Percentiles rank a stretch among this genome's conserved stretches.
Conservation (phyloP, 2,329 filamentous ascomycete species). For the Magnaporthales sp. region DNA sequence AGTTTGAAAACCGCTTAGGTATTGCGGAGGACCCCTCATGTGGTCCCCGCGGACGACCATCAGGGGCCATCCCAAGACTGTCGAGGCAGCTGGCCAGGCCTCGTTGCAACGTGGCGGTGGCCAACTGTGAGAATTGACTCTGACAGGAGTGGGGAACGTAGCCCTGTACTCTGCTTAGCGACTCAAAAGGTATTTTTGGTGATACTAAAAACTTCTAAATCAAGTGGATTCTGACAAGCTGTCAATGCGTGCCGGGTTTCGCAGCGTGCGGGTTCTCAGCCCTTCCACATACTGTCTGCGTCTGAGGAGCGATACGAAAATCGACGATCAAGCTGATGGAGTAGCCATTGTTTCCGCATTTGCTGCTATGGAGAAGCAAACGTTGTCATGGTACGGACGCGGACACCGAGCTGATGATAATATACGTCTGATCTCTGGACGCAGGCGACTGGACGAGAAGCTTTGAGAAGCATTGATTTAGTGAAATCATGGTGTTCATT, state of each 20-base stretch:
- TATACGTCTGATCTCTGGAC: background rate
- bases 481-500: background rate
- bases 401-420: background rate
- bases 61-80: background rate
- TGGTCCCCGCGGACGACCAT: background rate
- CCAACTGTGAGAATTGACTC: background rate
- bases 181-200: background rate
- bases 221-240: background rate
- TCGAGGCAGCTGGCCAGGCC: background rate
- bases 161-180: background rate
- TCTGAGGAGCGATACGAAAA: background rate
- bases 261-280: background rate
- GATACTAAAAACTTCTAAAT: background rate
- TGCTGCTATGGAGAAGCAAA: no score
- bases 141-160: background rate
- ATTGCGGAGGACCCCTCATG: background rate
- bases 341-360: background rate
- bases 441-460: background rate
- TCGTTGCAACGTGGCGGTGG: background rate
- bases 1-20: background rate
- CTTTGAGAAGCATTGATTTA: background rate
- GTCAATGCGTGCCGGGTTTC: background rate
- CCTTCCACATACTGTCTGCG: background rate
- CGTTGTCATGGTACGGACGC: no score
- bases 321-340: background rate